Conservation (phyloP, 257 asterid genomes). For the Lithospermum erythrorhizon region DNA sequence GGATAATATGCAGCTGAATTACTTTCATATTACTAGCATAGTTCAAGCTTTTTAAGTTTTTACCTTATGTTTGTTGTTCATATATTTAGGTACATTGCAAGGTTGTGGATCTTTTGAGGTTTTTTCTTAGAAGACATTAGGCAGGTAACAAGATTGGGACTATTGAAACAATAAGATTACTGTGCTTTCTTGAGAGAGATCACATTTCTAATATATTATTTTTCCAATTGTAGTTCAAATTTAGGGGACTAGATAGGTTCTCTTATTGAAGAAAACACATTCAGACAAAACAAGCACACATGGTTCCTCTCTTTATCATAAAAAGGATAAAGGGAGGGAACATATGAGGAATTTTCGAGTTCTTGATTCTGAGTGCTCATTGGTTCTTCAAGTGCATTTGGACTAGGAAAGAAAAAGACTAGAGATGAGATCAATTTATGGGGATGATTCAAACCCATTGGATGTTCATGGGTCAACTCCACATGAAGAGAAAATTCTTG, state of each 20-base stretch:
- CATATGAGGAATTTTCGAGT: slow-evolving; percentile 8
- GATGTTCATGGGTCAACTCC: slow-evolving; percentile 43
- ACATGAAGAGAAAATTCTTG: slow-evolving; percentile 73
- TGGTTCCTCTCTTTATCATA: slow-evolving; percentile 44
- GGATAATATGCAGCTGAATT: too few species aligned
- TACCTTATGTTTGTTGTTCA: neutral
- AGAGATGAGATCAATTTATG: slow-evolving; percentile 40
- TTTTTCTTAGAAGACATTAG: neutral
- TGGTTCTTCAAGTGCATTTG: slow-evolving; percentile 36
- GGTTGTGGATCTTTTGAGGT: neutral
- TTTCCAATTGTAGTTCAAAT: slow-evolving; percentile 16
- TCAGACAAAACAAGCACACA: slow-evolving; percentile 1
- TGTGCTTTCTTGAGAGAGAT: neutral
- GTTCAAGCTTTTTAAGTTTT: too few species aligned
- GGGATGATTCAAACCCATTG: slow-evolving; percentile 32
- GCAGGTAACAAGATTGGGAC: neutral
- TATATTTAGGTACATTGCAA: neutral
- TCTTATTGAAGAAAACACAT: slow-evolving; percentile 1
- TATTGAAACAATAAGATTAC: neutral
- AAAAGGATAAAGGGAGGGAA: slow-evolving; percentile 35
- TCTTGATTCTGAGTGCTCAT: slow-evolving; percentile 14
- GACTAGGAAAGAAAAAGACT: neutral
- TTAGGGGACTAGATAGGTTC: slow-evolving; percentile 3
- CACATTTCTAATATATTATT: neutral
- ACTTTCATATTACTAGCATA: too few species aligned